Percentiles rank a stretch among this genome's conserved stretches.
phyloP scores from a whole-genome alignment of 2,329 filamentous ascomycete genomes.

The Sclerotinia minor region DNA sequence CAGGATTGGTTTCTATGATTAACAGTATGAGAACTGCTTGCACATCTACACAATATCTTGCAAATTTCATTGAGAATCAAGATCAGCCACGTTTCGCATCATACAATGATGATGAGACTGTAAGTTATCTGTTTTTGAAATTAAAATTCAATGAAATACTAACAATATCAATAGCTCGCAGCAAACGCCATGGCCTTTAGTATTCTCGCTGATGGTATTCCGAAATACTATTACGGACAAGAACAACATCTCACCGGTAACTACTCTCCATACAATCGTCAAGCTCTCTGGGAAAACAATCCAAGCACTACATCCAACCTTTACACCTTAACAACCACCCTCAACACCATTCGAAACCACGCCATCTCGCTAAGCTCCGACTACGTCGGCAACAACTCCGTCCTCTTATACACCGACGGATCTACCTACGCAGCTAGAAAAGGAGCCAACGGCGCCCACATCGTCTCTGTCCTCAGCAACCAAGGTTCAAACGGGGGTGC shows the following conservation, averaged over 20 bases:
- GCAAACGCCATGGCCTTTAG: conserved; percentile 51
- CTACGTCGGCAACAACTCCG: conserved; percentile 27
- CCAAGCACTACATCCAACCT: conserved; percentile 44
- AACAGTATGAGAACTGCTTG: conserved; percentile 24
- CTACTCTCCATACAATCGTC: conserved; percentile 46
- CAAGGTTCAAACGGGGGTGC: conserved; percentile 36
- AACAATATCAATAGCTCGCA: conserved; percentile 37
- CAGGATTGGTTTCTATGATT: conserved; percentile 26
- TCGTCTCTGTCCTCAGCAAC: conserved; percentile 44
- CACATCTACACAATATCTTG: conserved; percentile 43
- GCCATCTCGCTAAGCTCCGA: conserved; percentile 24
- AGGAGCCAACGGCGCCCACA: conserved; percentile 27
- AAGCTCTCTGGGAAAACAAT: conserved; percentile 46
- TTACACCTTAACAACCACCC: conserved; percentile 43
- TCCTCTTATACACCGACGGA: conserved; percentile 27
- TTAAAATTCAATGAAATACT: not conserved
- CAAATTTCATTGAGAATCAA: conserved; percentile 46
- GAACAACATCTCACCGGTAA: conserved; percentile 50
- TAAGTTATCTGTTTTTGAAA: conserved; percentile 1
- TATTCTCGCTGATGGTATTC: conserved; percentile 52
- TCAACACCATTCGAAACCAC: conserved; percentile 30
- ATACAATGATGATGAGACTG: conserved; percentile 28
- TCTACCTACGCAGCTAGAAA: conserved; percentile 30
- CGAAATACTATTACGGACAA: conserved; percentile 55
- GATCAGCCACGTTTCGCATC: conserved; percentile 46